A percentile compares a stretch with the other conserved stretches of the same genome.
phyloP scores from a whole-genome alignment of 495 filamentous ascomycete species.

The Trichocladium antarcticum region DNA sequence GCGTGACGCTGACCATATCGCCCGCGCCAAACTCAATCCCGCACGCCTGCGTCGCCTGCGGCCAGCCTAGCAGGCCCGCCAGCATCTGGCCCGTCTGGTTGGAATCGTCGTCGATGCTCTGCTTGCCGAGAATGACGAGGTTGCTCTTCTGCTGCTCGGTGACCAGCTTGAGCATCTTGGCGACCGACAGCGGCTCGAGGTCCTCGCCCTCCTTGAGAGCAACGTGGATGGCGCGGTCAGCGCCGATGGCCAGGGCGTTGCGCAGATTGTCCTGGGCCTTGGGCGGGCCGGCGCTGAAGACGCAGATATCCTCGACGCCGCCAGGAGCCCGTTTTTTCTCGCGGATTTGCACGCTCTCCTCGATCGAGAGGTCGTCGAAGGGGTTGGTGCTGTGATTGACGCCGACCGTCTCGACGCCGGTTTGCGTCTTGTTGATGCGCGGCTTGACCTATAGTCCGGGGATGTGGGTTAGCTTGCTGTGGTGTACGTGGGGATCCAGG shows the following conservation, averaged over 20 bases:
- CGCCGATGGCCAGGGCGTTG: constrained; percentile 98
- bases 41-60: constrained; percentile 85
- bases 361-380: constrained; percentile 95
- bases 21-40: constrained; percentile 61
- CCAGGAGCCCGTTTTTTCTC: constrained; percentile 54
- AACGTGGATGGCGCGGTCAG: constrained; percentile 81
- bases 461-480: neutral
- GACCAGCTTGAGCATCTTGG: constrained; percentile 71
- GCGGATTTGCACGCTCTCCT: constrained; percentile 88
- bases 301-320: constrained; percentile 77
- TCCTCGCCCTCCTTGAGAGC: constrained; percentile 52
- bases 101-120: constrained; percentile 94
- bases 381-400: constrained; percentile 98
- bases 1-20: constrained; percentile 56
- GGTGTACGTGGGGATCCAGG: neutral
- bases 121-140: constrained; percentile 87
- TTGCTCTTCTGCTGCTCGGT: constrained; percentile 76
- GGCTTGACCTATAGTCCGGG: constrained; percentile 70
- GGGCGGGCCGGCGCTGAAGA: constrained; percentile 72
- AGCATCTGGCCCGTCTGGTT: constrained; percentile 98
- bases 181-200: constrained; percentile 83
- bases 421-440: constrained; percentile 90
- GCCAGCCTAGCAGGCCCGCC: constrained; percentile 81
- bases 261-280: constrained; percentile 81
- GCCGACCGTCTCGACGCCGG: constrained; percentile 77